These are phyloP conservation scores for Alopecurus myosuroides DNA, from an alignment of 176 grass and related monocot genomes.

Conservation along the genomic window DNA sequence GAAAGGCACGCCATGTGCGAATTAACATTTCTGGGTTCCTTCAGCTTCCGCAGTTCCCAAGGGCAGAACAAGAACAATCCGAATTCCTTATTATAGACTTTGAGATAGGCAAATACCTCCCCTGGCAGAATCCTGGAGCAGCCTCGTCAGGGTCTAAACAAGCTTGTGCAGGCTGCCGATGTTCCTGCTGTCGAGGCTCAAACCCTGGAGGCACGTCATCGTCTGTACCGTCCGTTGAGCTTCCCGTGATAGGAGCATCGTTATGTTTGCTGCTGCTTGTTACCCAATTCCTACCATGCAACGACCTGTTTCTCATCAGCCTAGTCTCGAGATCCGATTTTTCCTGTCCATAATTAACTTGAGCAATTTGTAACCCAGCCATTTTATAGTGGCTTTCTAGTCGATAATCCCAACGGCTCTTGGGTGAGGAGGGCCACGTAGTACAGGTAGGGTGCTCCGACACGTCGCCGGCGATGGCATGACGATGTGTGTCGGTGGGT, in stretches of 20 bases:
- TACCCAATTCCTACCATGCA: conserved; percentile 4
- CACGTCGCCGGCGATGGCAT: too few species aligned
- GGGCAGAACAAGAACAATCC: conserved; percentile 44
- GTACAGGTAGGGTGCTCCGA: too few species aligned
- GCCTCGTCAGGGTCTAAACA: conserved; percentile 1
- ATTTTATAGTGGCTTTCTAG: conserved; percentile 48
- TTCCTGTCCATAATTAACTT: conserved; percentile 26
- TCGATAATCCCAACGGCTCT: conserved; percentile 82
- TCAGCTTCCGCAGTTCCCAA: conserved; percentile 40
- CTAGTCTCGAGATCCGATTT: conserved; percentile 14
- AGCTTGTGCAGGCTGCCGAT: conserved; percentile 20
- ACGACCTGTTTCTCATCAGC: conserved; percentile 16
- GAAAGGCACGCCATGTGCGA: conserved; percentile 75
- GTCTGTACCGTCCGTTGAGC: neutral
- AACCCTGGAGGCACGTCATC: conserved; percentile 89
- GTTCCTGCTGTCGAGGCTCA: conserved; percentile 38
- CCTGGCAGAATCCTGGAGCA: conserved; percentile 54
- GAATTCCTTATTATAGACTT: conserved; percentile 79
- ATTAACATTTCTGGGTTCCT: conserved; percentile 47
- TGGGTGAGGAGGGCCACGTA: too few species aligned
- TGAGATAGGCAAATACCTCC: conserved; percentile 52
- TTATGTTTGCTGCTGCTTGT: neutral
- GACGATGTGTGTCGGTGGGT: too few species aligned
- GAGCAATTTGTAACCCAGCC: conserved; percentile 26
- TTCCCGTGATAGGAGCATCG: neutral